These are phyloP conservation scores for Hypoxylon perforatum DNA, from an alignment of 495 filamentous ascomycete species.

Conservation along the genomic window DNA sequence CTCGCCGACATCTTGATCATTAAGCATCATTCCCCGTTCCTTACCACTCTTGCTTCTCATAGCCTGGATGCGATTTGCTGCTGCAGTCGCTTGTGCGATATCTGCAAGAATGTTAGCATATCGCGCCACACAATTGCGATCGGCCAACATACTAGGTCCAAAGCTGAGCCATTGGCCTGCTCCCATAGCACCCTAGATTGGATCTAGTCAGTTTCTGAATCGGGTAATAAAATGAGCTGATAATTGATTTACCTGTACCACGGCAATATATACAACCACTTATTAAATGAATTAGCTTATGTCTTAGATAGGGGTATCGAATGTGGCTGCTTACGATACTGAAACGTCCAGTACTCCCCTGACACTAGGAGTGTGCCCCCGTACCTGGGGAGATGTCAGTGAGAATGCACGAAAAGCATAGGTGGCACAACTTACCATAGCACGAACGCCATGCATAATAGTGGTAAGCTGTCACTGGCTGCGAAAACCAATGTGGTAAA, in stretches of 20 bases:
- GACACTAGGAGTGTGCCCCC: constrained; percentile 56
- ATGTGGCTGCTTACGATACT: constrained; percentile 54
- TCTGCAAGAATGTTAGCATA: constrained; percentile 44
- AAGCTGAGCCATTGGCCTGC: constrained; percentile 60
- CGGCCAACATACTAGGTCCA: constrained; percentile 56
- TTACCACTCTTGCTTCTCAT: constrained; percentile 49
- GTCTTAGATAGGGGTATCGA: background rate
- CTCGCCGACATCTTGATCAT: constrained; percentile 47
- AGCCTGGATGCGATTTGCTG: constrained; percentile 65
- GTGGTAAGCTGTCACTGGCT: constrained; percentile 58
- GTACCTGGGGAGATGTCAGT: constrained; percentile 43
- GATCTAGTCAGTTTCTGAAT: constrained; percentile 16
- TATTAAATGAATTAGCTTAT: constrained; percentile 15
- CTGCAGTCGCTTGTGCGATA: constrained; percentile 67
- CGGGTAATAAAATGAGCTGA: background rate
- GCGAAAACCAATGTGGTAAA: constrained; percentile 63
- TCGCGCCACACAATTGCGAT: constrained; percentile 5
- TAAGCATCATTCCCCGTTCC: constrained; percentile 42
- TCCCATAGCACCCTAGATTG: constrained; percentile 51
- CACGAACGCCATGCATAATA: constrained; percentile 67
- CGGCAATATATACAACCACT: constrained; percentile 62
- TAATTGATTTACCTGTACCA: constrained; percentile 52
- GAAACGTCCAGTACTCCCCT: constrained; percentile 56
- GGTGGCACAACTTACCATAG: constrained; percentile 61
- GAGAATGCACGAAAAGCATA: background rate